A percentile compares a stretch with the other conserved stretches of the same genome.
Evolutionary conservation across 306 rosid genomes (phyloP).

Genomic region (Carpinus viminea): DNA sequence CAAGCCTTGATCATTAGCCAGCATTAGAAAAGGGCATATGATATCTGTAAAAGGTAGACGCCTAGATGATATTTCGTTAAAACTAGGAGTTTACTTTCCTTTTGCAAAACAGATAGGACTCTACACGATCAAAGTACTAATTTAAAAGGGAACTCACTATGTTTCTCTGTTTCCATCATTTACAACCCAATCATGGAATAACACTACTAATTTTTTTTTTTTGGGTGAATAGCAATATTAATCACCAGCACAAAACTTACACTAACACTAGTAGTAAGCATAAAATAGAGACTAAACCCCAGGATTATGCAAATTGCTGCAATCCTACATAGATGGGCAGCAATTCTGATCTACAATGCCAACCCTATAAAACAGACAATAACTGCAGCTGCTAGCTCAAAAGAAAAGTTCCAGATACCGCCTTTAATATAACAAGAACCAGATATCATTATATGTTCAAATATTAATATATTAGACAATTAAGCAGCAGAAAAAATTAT

Average conservation of each 20-base stretch:
- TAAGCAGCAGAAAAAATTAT: too few relatives aligned
- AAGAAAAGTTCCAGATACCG: not conserved
- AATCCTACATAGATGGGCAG: not conserved
- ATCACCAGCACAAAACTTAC: not conserved
- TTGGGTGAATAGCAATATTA: not conserved
- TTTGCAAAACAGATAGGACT: not conserved
- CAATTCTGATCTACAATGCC: not conserved
- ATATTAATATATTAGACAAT: not conserved
- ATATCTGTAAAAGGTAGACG: conserved; percentile 26
- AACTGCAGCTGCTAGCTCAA: not conserved
- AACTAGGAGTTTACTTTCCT: not conserved
- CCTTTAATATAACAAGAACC: not conserved
- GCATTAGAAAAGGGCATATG: conserved; percentile 27
- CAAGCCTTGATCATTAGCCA: conserved; percentile 31
- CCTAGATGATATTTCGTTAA: not conserved
- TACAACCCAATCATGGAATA: not conserved
- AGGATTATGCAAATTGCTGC: not conserved
- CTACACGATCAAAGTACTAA: not conserved
- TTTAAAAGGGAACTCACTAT: not conserved
- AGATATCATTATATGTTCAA: not conserved
- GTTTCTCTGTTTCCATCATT: not conserved
- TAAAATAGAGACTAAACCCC: not conserved
- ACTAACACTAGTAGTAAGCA: not conserved
- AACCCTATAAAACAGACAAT: not conserved
- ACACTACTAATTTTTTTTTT: not conserved